Conservation (phyloP, 164 flowering plant species). For the Umbellularia californica region DNA sequence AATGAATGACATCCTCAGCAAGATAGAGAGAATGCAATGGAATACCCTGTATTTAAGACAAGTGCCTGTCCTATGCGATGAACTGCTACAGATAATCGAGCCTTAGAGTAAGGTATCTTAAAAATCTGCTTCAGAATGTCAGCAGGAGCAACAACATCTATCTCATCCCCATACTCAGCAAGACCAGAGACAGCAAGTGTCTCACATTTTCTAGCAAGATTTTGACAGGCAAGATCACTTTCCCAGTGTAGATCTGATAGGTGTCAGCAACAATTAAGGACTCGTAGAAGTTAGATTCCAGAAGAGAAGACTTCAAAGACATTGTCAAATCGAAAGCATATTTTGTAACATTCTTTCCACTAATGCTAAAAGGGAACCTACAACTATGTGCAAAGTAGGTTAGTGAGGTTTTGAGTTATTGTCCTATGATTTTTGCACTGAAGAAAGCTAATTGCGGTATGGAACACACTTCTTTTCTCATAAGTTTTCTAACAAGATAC, state of each 20-base stretch:
- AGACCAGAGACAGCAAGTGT: slow-evolving; percentile 92
- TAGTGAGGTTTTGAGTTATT: neutral
- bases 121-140: slow-evolving; percentile 96
- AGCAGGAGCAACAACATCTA: slow-evolving; percentile 89
- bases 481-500: neutral
- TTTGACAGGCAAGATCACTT: slow-evolving; percentile 45
- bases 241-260: slow-evolving; percentile 53
- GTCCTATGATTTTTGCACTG: neutral
- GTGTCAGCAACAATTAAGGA: neutral
- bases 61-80: slow-evolving; percentile 89
- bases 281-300: neutral
- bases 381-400: neutral
- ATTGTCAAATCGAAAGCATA: neutral
- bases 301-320: neutral
- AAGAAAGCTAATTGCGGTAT: neutral
- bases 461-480: neutral
- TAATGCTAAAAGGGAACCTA: neutral
- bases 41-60: slow-evolving; percentile 79
- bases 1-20: neutral
- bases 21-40: slow-evolving; percentile 3
- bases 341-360: neutral
- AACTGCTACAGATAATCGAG: slow-evolving; percentile 86
- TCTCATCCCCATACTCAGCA: slow-evolving; percentile 87
- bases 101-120: slow-evolving; percentile 93
- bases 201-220: slow-evolving; percentile 76